These are phyloP conservation scores for Boehmeria nivea DNA, from an alignment of 306 rosid genomes.

Conservation along the genomic window DNA sequence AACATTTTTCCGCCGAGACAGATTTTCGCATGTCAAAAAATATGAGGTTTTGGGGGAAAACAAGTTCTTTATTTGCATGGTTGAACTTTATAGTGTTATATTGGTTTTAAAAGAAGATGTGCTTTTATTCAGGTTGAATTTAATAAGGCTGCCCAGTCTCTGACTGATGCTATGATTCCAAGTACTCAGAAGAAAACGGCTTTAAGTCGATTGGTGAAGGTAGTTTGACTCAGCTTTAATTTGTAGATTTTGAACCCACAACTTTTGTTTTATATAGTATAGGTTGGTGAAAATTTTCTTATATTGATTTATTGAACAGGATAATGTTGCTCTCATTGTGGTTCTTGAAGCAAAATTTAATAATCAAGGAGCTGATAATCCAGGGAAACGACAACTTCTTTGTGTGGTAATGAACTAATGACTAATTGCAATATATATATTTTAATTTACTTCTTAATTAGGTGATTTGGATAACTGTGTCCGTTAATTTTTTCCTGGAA, in stretches of 20 bases:
- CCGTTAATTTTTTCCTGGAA: too few species aligned
- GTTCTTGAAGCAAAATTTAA: constrained; percentile 92
- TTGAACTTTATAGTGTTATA: constrained; percentile 1
- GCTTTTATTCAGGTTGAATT: constrained; percentile 81
- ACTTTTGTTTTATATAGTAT: too few species aligned
- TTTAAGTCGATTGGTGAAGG: constrained; percentile 85
- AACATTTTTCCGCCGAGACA: constrained; percentile 95
- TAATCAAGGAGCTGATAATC: constrained; percentile 69
- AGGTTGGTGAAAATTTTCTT: constrained; percentile 1
- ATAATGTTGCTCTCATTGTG: constrained; percentile 90
- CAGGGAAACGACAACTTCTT: constrained; percentile 90
- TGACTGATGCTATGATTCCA: constrained; percentile 82
- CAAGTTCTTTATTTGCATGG: neutral
- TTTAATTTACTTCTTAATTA: too few species aligned
- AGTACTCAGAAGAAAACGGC: constrained; percentile 86
- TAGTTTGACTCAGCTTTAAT: constrained; percentile 19
- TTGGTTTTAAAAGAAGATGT: constrained; percentile 7
- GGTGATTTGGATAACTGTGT: too few species aligned
- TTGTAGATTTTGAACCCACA: too few species aligned
- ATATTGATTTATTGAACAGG: constrained; percentile 38
- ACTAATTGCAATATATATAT: too few species aligned
- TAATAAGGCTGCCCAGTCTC: constrained; percentile 94
- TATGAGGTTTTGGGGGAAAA: constrained; percentile 54
- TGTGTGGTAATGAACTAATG: constrained; percentile 66
- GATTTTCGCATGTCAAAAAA: constrained; percentile 91